Evolutionary conservation across 352 stramenopile species (phyloP).

Genomic region (Phytophthora tubulina): DNA sequence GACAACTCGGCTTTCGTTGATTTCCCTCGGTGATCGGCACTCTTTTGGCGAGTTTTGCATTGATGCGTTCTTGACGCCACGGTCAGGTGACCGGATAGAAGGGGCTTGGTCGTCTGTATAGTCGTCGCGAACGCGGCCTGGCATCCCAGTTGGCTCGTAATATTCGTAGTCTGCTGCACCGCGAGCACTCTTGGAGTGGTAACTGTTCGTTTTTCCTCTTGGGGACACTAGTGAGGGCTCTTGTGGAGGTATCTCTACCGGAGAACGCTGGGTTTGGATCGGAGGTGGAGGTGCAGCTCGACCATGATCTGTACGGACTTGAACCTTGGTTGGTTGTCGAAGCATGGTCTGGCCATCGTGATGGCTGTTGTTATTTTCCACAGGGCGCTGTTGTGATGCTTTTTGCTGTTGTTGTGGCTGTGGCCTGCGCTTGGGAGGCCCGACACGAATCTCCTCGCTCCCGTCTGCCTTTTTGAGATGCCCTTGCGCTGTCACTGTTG

Average conservation of each 20-base stretch:
- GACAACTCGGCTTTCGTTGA: slow-evolving; percentile 67
- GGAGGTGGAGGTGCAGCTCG: slow-evolving; percentile 11
- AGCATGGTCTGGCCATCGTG: slow-evolving; percentile 39
- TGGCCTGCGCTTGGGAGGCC: slow-evolving; percentile 64
- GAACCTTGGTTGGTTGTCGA: slow-evolving; percentile 29
- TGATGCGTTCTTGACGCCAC: slow-evolving; percentile 6
- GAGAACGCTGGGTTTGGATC: slow-evolving; percentile 25
- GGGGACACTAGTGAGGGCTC: slow-evolving; percentile 23
- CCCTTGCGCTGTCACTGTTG: slow-evolving; percentile 81
- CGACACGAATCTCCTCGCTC: slow-evolving; percentile 84
- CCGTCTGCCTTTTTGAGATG: slow-evolving; percentile 83
- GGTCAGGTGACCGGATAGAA: slow-evolving; percentile 22
- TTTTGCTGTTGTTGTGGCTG: slow-evolving; percentile 27
- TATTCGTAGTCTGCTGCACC: slow-evolving; percentile 21
- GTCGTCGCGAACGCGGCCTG: slow-evolving; percentile 48
- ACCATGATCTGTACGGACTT: slow-evolving; percentile 16
- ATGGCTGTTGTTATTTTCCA: slow-evolving; percentile 25
- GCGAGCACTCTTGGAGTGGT: slow-evolving; percentile 28
- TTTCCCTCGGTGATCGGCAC: slow-evolving; percentile 56
- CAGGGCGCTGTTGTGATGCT: slow-evolving; percentile 4
- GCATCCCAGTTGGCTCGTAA: slow-evolving; percentile 34
- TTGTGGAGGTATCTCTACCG: slow-evolving; percentile 3
- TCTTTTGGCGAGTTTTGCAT: slow-evolving; percentile 37
- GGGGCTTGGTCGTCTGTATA: slow-evolving; percentile 30
- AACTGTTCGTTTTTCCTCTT: slow-evolving; percentile 23